Conservation (phyloP, 768 basidiomycete species). For the Coprinopsis cinerea region DNA sequence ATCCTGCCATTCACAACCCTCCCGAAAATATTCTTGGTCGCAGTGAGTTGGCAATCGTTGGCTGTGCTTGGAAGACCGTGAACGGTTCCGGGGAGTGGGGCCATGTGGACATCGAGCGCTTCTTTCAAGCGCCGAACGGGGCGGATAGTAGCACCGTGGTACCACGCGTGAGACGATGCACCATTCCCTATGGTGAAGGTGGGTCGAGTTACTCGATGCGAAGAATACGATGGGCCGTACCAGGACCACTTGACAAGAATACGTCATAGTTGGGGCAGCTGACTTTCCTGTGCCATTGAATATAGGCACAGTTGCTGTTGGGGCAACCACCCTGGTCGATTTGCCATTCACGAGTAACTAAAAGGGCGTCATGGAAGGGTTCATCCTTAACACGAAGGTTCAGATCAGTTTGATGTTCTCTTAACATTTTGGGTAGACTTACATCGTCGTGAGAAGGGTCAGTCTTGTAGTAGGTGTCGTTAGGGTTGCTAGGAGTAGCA, state of each 20-base stretch:
- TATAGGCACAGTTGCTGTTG: neutral
- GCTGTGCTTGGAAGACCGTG: neutral
- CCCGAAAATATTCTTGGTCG: neutral
- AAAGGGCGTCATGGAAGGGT: conserved; percentile 5
- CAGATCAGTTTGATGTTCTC: neutral
- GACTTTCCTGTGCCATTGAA: conserved; percentile 6
- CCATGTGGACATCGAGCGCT: neutral
- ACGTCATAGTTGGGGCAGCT: conserved; percentile 1
- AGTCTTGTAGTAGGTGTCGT: neutral
- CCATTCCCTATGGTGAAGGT: neutral
- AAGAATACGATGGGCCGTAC: neutral
- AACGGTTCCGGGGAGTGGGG: neutral
- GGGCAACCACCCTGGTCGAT: conserved; percentile 1
- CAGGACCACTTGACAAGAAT: conserved; percentile 7
- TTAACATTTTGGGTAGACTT: conserved; percentile 2
- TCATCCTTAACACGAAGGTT: conserved; percentile 3
- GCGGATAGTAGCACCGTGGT: neutral
- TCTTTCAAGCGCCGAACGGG: conserved; percentile 4
- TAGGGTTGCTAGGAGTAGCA: neutral
- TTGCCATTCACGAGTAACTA: conserved; percentile 1
- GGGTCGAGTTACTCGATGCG: neutral
- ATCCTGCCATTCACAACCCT: conserved; percentile 2
- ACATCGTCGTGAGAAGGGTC: conserved; percentile 6
- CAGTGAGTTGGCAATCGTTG: conserved; percentile 1
- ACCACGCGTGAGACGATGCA: neutral